These are phyloP conservation scores for Calonectria naviculata DNA, from an alignment of 2,329 filamentous ascomycete species.

Conservation along the genomic window DNA sequence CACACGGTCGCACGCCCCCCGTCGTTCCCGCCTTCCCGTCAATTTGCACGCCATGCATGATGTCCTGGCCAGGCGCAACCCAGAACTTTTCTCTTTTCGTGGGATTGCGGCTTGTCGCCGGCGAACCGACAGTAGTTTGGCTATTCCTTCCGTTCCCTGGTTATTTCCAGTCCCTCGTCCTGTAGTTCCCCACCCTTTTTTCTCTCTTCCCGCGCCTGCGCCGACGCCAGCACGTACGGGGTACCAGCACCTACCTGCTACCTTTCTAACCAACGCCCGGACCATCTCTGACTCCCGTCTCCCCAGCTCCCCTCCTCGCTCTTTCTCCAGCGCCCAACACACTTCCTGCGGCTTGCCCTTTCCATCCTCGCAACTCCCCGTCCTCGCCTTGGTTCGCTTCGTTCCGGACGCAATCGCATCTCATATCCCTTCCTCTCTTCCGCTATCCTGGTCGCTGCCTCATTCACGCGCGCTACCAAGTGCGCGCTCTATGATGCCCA, in stretches of 20 bases:
- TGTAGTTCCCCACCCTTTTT: background rate
- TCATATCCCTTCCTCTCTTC: slow-evolving; percentile 6
- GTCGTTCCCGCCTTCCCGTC: slow-evolving; percentile 3
- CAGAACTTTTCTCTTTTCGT: background rate
- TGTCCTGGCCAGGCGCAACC: background rate
- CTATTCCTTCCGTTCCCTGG: background rate
- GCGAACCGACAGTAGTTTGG: background rate
- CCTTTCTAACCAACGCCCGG: slow-evolving; percentile 5
- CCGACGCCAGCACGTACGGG: background rate
- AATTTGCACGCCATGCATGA: background rate
- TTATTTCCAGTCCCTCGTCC: background rate
- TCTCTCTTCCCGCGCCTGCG: background rate
- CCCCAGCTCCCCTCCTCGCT: slow-evolving; percentile 38
- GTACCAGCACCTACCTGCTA: background rate
- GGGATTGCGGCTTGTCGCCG: background rate
- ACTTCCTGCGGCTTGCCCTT: slow-evolving; percentile 28
- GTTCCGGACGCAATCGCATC: slow-evolving; percentile 16
- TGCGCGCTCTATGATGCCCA: slow-evolving; percentile 48
- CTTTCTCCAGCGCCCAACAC: slow-evolving; percentile 28
- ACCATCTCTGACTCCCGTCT: slow-evolving; percentile 8
- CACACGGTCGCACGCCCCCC: slow-evolving; percentile 9
- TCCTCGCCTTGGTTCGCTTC: slow-evolving; percentile 3
- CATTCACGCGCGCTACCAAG: slow-evolving; percentile 41
- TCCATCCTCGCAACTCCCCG: slow-evolving; percentile 31
- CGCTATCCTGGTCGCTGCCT: slow-evolving; percentile 31